Base-by-base conservation (phyloP, 2,329 filamentous ascomycete species). In the Hirsutella thompsonii region DNA sequence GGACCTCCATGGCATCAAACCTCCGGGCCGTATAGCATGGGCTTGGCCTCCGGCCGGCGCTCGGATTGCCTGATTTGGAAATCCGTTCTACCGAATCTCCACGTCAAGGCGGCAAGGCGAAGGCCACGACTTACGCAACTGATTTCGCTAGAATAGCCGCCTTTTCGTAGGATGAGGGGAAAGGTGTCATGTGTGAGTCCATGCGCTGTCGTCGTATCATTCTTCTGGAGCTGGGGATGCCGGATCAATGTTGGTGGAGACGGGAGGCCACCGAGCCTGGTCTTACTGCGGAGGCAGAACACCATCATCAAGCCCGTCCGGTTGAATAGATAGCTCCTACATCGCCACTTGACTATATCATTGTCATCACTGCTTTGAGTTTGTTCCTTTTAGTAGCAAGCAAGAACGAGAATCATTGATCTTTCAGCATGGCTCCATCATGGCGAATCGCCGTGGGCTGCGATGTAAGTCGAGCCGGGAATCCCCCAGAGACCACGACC, bases 391-490 rank as follows among this genome's bases (percentile, higher is more conserved):
- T n/a, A n/a, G n/a, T n/a, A n/a, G n/a, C n/a, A n/a, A n/a, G n/a
- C n/a, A n/a, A n/a, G n/a, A n/a, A n/a, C n/a, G n/a, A n/a, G n/a
- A n/a, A 26, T 26, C 23, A 26, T 11, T 26, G 6, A 26, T 26
- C n/a, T n/a, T n/a, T n/a, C 6, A 34, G 9, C 41, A 69, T 70
- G 67, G 52, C 62, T 44, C 67, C 65, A 38, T 63, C 62, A 47
- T 72, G 69, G 69, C 70, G 60, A 52, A 70, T 74, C 42, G 70
- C 66, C 35, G 61, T 74, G 47, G 70, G 68, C 49, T 70, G 69
- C 52, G 70, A 74, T 62, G 70, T 73, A 55, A 58, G 68, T 59
- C 11, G 23, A 26, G 23, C 23, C 11, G 11, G 23, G 11, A 6
- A 11, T 26, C 11, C 23, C 23, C 23, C 23, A 26, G 11, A 26